Base-by-base conservation (phyloP, 805 yeast species). In the Isabelozyma heimii region DNA sequence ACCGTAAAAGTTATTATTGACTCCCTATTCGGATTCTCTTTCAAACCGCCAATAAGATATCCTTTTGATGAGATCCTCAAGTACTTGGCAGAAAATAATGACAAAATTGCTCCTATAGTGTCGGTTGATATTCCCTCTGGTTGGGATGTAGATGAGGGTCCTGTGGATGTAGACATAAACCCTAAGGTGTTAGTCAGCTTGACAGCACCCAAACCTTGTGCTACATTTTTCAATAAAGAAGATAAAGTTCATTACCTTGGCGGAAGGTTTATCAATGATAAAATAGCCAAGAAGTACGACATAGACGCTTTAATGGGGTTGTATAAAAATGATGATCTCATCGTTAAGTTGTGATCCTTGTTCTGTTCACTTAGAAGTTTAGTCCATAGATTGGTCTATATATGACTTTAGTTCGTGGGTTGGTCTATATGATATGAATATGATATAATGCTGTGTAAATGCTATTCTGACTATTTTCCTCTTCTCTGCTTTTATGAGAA, bases 121-220 rank as follows among this genome's bases (percentile, higher is more conserved):
- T 81, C 95, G 0, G 88, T 94, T 2, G 99, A 94, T 65, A 82
- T 92, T 43, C 99, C 99, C 0, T 87, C 96, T 2, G 97, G 97
- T 0, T 94, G 99, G 99, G 92, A 91, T 61, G 98, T 94, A 9
- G 96, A 94, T 60, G 60, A 77, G 7, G 99, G 99, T 0, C 96
- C 94, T 0, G 66, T 72, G 0, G 67, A 65, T 1, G 66, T 66
- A 15, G 65, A 63, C 24, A 78, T 87, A 48, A 72, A 72, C 24
- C 96, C 97, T 0, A 66, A 77, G 5, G 82, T 83, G 55, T 72
- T 94, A 43, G 84, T 94, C 8, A 87, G 96, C 45, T 71, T 94
- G 44, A 91, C 98, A 0, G 97, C 97, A 0, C 99, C 99, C 8
- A 94, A 94, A 62, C 94, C 95, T 0, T 91, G 96, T 47, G 82